Conservation (phyloP, 2,329 filamentous ascomycete species). For the Xylariales sp. region DNA sequence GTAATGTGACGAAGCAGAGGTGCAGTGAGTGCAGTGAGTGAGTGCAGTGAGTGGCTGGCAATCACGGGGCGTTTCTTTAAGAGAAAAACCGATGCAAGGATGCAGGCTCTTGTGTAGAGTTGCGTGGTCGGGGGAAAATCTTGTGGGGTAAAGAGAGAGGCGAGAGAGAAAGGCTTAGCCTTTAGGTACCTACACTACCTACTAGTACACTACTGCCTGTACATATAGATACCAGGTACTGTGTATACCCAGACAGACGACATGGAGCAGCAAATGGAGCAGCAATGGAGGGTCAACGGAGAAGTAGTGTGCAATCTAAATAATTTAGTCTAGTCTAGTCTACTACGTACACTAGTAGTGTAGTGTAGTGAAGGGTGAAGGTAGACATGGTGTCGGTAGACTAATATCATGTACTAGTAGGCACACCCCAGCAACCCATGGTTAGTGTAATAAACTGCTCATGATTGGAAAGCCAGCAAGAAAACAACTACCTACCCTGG, state of each 20-base stretch:
- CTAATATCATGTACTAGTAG: neutral
- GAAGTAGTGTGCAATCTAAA: no score
- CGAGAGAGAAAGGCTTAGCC: conserved; percentile 4
- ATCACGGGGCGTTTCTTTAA: conserved; percentile 30
- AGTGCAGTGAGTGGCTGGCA: conserved; percentile 21
- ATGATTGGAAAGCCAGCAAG: conserved; percentile 16
- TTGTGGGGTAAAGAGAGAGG: conserved; percentile 34
- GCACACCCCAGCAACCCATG: neutral
- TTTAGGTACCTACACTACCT: no score
- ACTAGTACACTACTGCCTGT: no score
- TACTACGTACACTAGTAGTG: neutral
- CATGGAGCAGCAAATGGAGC: neutral
- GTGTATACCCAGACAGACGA: no score
- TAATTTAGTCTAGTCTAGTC: no score
- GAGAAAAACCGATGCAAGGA: conserved; percentile 27
- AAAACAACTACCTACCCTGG: conserved; percentile 23
- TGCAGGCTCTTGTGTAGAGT: conserved; percentile 30
- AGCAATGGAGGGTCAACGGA: conserved; percentile 4
- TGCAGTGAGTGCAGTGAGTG: conserved; percentile 24
- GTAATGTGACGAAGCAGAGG: conserved; percentile 21
- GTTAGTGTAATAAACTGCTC: conserved; percentile 10
- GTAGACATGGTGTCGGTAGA: neutral
- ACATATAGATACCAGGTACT: no score
- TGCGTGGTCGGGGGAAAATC: conserved; percentile 27
- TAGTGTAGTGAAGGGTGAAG: neutral